Evolutionary conservation across 2,329 filamentous ascomycete genomes (phyloP).

Genomic region (Hypoxylon sp.): DNA sequence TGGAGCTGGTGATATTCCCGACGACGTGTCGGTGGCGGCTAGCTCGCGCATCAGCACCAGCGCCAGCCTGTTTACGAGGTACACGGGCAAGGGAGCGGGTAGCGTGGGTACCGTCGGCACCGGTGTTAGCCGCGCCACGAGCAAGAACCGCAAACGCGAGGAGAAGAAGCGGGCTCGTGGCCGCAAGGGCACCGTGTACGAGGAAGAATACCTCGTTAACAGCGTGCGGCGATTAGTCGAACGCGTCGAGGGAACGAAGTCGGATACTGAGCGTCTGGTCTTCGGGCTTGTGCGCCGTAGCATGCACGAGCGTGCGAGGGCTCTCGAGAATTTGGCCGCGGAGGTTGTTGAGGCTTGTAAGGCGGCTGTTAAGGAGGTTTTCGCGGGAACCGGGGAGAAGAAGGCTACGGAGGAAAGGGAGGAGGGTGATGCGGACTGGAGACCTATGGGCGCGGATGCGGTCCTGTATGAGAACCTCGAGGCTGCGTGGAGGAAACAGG

Average conservation of each 20-base stretch:
- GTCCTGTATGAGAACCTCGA: conserved; percentile 68
- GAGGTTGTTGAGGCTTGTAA: conserved; percentile 81
- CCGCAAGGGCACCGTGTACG: conserved; percentile 97
- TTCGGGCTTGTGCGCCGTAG: conserved; percentile 82
- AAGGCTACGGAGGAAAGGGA: conserved; percentile 45
- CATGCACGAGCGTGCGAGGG: conserved; percentile 89
- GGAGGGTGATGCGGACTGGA: conserved; percentile 53
- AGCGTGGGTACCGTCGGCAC: conserved; percentile 79
- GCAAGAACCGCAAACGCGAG: conserved; percentile 89
- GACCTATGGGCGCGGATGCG: conserved; percentile 65
- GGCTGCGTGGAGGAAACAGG: conserved; percentile 62
- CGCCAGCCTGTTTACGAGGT: conserved; percentile 92
- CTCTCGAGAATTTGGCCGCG: conserved; percentile 79
- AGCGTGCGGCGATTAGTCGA: conserved; percentile 87
- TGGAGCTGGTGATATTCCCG: conserved; percentile 79
- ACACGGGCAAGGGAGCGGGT: conserved; percentile 78
- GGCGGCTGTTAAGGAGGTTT: conserved; percentile 79
- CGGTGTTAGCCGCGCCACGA: conserved; percentile 82
- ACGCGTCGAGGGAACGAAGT: conserved; percentile 79
- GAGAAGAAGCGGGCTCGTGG: conserved; percentile 95
- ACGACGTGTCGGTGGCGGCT: conserved; percentile 92
- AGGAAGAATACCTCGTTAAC: conserved; percentile 96
- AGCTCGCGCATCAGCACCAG: conserved; percentile 83
- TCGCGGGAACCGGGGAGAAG: conserved; percentile 57
- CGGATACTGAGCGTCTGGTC: conserved; percentile 81